Evolutionary conservation across 768 basidiomycete genomes (phyloP).

Genomic region (Exsudoporus frostii): DNA sequence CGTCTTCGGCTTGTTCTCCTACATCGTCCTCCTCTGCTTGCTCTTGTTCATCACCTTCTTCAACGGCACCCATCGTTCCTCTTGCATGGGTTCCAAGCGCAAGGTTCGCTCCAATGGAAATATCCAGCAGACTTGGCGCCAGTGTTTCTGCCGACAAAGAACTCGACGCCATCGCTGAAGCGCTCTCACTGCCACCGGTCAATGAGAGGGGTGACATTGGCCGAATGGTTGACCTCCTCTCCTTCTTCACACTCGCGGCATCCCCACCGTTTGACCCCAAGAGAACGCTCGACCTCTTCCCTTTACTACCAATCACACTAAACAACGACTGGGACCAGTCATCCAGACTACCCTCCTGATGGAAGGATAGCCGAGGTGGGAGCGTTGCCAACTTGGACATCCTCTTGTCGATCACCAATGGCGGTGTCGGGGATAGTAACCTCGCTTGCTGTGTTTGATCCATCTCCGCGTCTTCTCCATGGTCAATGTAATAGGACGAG

Average conservation of each 20-base stretch:
- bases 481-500: conserved; percentile 19
- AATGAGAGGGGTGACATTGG: conserved; percentile 2
- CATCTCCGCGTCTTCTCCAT: conserved; percentile 6
- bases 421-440: conserved; percentile 25
- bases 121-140: conserved; percentile 11
- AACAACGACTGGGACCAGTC: conserved; percentile 56
- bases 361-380: conserved; percentile 57
- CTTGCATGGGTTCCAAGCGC: conserved; percentile 14
- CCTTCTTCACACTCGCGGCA: conserved; percentile 5
- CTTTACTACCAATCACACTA: conserved; percentile 43
- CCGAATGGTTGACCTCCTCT: conserved; percentile 20
- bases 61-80: neutral
- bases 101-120: conserved; percentile 21
- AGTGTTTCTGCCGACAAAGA: conserved; percentile 1
- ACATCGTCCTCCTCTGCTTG: neutral
- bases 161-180: conserved; percentile 2
- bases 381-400: conserved; percentile 15
- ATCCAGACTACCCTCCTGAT: conserved; percentile 45
- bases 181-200: neutral
- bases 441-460: conserved; percentile 5
- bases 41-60: conserved; percentile 14
- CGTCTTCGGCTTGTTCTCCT: neutral
- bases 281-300: conserved; percentile 14
- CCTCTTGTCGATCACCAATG: conserved; percentile 31
- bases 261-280: neutral